Conservation (phyloP, 495 filamentous ascomycete genomes). For the Bathelium albidoporum region DNA sequence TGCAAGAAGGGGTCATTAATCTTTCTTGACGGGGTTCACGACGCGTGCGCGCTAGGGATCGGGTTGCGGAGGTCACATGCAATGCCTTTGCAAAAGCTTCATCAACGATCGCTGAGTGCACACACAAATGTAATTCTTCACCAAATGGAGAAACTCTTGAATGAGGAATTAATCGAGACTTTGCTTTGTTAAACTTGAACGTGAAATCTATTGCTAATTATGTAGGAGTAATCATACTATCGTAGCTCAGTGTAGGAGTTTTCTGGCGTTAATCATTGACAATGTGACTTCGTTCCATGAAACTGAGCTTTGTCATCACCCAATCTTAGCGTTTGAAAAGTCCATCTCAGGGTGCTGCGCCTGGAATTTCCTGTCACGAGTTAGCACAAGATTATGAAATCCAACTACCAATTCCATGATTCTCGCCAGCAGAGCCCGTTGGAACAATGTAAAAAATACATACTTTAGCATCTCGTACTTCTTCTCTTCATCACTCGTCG, state of each 20-base stretch:
- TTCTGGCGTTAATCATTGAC: not conserved
- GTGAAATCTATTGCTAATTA: not conserved
- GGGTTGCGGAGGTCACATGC: too few relatives aligned
- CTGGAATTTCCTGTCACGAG: conserved; percentile 58
- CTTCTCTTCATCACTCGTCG: conserved; percentile 82
- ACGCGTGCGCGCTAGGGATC: too few relatives aligned
- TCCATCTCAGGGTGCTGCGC: conserved; percentile 79
- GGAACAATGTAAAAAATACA: not conserved
- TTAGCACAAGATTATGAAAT: not conserved
- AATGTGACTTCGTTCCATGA: too few relatives aligned
- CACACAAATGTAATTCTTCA: too few relatives aligned
- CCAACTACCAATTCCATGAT: not conserved
- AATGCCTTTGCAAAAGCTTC: too few relatives aligned
- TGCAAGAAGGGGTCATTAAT: too few relatives aligned
- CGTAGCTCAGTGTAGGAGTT: not conserved
- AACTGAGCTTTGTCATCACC: conserved; percentile 27
- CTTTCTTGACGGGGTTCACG: too few relatives aligned
- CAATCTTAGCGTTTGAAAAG: conserved; percentile 67
- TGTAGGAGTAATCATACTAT: not conserved
- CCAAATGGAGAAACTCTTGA: too few relatives aligned
- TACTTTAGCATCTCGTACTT: conserved; percentile 78
- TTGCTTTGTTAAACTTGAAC: too few relatives aligned
- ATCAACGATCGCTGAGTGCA: too few relatives aligned
- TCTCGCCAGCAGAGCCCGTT: not conserved
- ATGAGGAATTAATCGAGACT: too few relatives aligned